A percentile compares a stretch with the other conserved stretches of the same genome.
phyloP scores from a whole-genome alignment of 345 rosid genomes.

The Salix caprea region DNA sequence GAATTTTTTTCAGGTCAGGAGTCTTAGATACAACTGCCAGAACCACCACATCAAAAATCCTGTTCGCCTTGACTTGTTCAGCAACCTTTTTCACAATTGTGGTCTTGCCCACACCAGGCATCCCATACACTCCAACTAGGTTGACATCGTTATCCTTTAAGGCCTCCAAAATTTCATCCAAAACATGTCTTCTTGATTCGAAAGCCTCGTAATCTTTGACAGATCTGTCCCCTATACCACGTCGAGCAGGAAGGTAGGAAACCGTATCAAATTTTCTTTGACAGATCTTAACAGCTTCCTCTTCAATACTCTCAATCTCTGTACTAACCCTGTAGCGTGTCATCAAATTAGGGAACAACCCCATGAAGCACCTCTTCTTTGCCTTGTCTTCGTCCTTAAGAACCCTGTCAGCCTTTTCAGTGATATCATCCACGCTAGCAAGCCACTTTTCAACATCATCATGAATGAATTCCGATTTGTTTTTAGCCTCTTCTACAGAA shows the following conservation, averaged over 20 bases:
- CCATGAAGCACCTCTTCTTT: too few species aligned
- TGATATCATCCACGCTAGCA: too few species aligned
- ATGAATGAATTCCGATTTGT: fast-evolving
- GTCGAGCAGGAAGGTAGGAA: background rate
- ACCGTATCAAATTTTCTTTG: background rate
- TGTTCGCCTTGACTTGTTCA: background rate
- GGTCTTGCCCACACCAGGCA: constrained; percentile 14
- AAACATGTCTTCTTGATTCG: constrained; percentile 4
- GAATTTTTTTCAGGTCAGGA: constrained; percentile 1
- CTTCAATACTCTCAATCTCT: too few species aligned
- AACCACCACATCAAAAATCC: constrained; percentile 1
- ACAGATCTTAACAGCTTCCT: too few species aligned
- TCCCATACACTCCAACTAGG: constrained; percentile 6
- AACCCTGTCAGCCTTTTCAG: too few species aligned
- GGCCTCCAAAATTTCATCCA: background rate
- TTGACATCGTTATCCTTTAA: background rate
- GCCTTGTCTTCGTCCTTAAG: too few species aligned
- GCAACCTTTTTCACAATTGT: constrained; percentile 8
- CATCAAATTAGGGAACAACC: too few species aligned
- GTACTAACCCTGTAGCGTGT: too few species aligned
- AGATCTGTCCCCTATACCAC: background rate
- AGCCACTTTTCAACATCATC: too few species aligned
- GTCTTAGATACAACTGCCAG: background rate
- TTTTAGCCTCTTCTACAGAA: too few species aligned
- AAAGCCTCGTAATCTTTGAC: background rate